Percentiles rank a stretch among this genome's conserved stretches.
Conservation (phyloP, 2,329 filamentous ascomycete genomes). For the Beauveria scarabaeidicola region DNA sequence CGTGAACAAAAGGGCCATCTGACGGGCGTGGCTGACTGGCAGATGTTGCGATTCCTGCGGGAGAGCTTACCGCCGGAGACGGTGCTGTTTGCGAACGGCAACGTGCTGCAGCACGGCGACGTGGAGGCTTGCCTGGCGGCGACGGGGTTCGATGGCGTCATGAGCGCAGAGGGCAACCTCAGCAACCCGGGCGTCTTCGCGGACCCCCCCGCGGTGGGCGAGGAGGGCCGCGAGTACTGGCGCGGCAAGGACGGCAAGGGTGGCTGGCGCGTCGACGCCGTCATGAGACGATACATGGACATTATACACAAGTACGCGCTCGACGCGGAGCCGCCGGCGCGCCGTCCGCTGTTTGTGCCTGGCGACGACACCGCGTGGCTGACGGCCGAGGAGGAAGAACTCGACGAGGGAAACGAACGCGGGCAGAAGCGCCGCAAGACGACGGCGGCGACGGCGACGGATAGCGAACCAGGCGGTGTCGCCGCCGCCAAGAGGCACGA, state of each 20-base stretch:
- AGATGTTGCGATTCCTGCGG: slow-evolving; percentile 69
- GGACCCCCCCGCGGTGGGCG: slow-evolving; percentile 50
- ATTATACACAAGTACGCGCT: slow-evolving; percentile 77
- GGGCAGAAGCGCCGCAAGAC: slow-evolving; percentile 45
- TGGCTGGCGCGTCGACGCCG: slow-evolving; percentile 81
- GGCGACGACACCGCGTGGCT: slow-evolving; percentile 44
- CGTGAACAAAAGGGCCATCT: slow-evolving; percentile 94
- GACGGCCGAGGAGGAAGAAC: slow-evolving; percentile 20
- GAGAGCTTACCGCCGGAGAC: slow-evolving; percentile 78
- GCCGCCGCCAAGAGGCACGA: slow-evolving; percentile 21
- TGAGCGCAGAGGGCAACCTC: slow-evolving; percentile 93
- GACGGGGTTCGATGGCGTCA: slow-evolving; percentile 85
- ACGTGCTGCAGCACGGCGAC: slow-evolving; percentile 75
- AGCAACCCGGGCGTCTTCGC: slow-evolving; percentile 87
- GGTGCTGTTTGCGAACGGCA: slow-evolving; percentile 95
- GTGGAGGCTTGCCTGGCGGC: slow-evolving; percentile 67
- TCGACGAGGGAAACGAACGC: slow-evolving; percentile 36
- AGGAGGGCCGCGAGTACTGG: slow-evolving; percentile 79
- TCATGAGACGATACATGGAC: slow-evolving; percentile 81
- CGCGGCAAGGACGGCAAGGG: slow-evolving; percentile 67
- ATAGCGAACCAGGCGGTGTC: neutral
- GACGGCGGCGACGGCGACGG: slow-evolving; percentile 17
- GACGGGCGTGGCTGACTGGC: slow-evolving; percentile 90
- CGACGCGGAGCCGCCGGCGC: slow-evolving; percentile 52
- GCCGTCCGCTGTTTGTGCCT: slow-evolving; percentile 67